Conservation (phyloP, 2,329 filamentous ascomycete species). For the Sphaerostilbella broomeana region DNA sequence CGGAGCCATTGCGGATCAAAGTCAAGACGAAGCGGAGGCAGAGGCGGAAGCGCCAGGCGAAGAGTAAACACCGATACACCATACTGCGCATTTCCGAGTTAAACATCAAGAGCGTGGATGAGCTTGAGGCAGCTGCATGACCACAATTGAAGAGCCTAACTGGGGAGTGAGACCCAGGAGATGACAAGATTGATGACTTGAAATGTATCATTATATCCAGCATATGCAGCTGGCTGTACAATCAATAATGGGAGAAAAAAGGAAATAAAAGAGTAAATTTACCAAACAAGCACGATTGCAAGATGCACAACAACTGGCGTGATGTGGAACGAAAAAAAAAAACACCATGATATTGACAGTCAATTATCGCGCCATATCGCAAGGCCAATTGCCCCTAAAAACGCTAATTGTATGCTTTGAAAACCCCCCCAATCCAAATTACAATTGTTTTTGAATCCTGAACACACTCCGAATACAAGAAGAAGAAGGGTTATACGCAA, state of each 20-base stretch:
- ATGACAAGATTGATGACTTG: background rate
- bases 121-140: slow-evolving; percentile 29
- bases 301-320: slow-evolving; percentile 1
- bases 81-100: slow-evolving; percentile 79
- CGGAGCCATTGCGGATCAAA: slow-evolving; percentile 69
- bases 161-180: background rate
- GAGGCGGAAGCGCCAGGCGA: slow-evolving; percentile 65
- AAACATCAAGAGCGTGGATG: slow-evolving; percentile 48
- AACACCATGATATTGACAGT: background rate
- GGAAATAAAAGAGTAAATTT: background rate
- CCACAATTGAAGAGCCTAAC: background rate
- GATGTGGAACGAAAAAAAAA: slow-evolving; percentile 6
- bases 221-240: slow-evolving; percentile 13
- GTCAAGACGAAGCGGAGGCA: slow-evolving; percentile 77
- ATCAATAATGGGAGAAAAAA: background rate
- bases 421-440: slow-evolving; percentile 5
- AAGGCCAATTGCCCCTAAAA: slow-evolving; percentile 7
- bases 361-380: slow-evolving; percentile 9
- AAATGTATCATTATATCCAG: slow-evolving; percentile 12
- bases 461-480: slow-evolving; percentile 16
- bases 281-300: background rate
- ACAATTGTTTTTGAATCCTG: slow-evolving; percentile 1
- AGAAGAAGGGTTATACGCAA: slow-evolving; percentile 17
- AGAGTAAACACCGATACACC: slow-evolving; percentile 88
- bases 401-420: slow-evolving; percentile 14